Base-by-base conservation (phyloP, 2,329 filamentous ascomycete genomes). In the Acrodontium crateriforme region DNA sequence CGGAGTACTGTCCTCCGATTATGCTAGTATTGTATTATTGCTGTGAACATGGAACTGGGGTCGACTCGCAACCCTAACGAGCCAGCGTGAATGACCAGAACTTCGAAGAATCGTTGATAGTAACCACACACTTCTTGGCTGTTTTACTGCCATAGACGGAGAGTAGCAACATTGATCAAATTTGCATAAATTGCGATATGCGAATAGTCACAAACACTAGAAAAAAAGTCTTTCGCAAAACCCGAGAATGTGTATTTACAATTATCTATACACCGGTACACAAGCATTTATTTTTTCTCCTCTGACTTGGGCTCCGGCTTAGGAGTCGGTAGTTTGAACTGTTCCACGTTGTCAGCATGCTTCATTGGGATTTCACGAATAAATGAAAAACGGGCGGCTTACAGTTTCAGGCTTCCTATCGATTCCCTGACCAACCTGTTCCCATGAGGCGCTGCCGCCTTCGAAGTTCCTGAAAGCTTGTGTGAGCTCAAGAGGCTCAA, bases 381-480 rank as follows among this genome's bases (percentile, higher is more conserved):
- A 41, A 29, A 24, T 27, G 13, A 5, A 13, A 14, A 16, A n/a
- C 6, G 5, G 15, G 15, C 27, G 20, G 68, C 50, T 45, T 53
- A 67, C 66, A 42, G 62, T 55, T 40, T 89, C 81, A 16, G 87
- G 87, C 49, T 69, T 92, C 53, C 71, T 70, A 58, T 93, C 74
- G 31, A 73, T 59, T 45, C 87, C 87, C 35, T 65, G 56, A 36
- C 75, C 74, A 46, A 79, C 72, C 49, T 74, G 74, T 55, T 79
- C 69, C 69, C 74, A 79, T 21, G 64, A 54, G 26, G 55, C 49
- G 26, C 37, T 69, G 41, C 34, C 62, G 36, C 85, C 84, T 62
- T 94, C 85, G 52, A 98, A 98, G 65, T 98, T 95, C 46, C 89
- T 76, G 74, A 91, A 98, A 6, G 91, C 89, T 61, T 98, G 89